Evolutionary conservation across 805 yeast genomes (phyloP).

Genomic region (Ogataea pignaliae): DNA sequence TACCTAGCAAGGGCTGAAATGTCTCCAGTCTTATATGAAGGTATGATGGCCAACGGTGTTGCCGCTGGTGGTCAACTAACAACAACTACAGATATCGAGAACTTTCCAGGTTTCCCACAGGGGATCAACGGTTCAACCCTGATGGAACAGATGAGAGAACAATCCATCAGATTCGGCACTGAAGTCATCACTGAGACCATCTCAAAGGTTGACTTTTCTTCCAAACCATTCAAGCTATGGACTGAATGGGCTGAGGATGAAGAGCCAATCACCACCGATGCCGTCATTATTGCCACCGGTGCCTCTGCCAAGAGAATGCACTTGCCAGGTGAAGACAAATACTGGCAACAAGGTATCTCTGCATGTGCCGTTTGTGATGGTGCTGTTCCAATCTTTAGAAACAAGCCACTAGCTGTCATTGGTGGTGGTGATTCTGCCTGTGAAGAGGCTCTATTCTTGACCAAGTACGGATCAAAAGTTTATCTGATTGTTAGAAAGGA

Average conservation of each 20-base stretch:
- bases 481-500: slow-evolving; percentile 92
- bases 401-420: slow-evolving; percentile 94
- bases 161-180: slow-evolving; percentile 85
- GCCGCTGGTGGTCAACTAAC: slow-evolving; percentile 99
- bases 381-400: slow-evolving; percentile 98
- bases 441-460: slow-evolving; percentile 95
- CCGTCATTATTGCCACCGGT: slow-evolving; percentile 93
- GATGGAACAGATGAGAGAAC: slow-evolving; percentile 93
- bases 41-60: slow-evolving; percentile 93
- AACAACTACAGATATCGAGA: slow-evolving; percentile 97
- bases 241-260: slow-evolving; percentile 90
- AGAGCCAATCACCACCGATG: slow-evolving; percentile 89
- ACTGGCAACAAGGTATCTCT: slow-evolving; percentile 99
- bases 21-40: slow-evolving; percentile 90
- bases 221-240: slow-evolving; percentile 95
- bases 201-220: slow-evolving; percentile 82
- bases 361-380: slow-evolving; percentile 99
- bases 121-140: slow-evolving; percentile 83
- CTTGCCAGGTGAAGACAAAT: slow-evolving; percentile 93
- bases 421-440: slow-evolving; percentile 99
- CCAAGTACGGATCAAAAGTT: slow-evolving; percentile 97
- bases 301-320: slow-evolving; percentile 95
- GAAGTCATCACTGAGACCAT: slow-evolving; percentile 93
- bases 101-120: slow-evolving; percentile 97
- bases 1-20: slow-evolving; percentile 95